Evolutionary conservation across 768 basidiomycete genomes (phyloP), one percentile per base, ranked within the genome.

Genomic region (Udeniomyces megalosporus): DNA sequence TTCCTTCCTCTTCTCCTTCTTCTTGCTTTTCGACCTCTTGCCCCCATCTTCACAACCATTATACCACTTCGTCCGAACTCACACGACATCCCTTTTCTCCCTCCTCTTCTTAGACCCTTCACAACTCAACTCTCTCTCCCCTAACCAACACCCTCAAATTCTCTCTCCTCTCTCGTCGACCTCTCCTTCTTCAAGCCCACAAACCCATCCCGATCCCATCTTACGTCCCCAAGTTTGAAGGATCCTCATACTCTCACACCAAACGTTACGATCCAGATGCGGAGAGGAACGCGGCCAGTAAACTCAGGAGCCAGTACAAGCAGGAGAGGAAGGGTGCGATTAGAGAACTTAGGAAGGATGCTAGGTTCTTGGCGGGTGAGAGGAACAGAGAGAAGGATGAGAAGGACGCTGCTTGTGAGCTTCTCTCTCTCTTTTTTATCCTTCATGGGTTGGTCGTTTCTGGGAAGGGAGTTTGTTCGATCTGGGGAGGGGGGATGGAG

Each of bases 301-400:
- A 96, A 73, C 75, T 99, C 69, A 84, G 86, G 60, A 80, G 81
- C 45, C 82, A 91, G 71, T 85, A 90, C 77, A 92, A 92, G 76
- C 85, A 97, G 75, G 95, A 97, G 77, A 78, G 81, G 70, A 97
- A 96, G 78, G 92, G 95, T 48, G 95, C 95, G 4, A 90, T 99
- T 66, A 79, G 93, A 50, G 95, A 99, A 71, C 77, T 99, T 58
- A 82, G 95, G 65, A 96, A 96, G 77, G 95, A 99, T 71, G 84
- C 89, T 66, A 80, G 81, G 67, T 99, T 96, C 81, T 77, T 99
- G 74, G 89, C 93, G 11, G 78, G 78, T 31, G 90, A 92, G 71
- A 83, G 89, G 69, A 84, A 88, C 70, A 81, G 84, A 75, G 82
- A 84, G 70, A 85, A 88, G 75, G 75, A 78, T 72, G 85, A 86